phyloP scores from a whole-genome alignment of 352 stramenopile genomes.

The Phytophthora brassicae region DNA sequence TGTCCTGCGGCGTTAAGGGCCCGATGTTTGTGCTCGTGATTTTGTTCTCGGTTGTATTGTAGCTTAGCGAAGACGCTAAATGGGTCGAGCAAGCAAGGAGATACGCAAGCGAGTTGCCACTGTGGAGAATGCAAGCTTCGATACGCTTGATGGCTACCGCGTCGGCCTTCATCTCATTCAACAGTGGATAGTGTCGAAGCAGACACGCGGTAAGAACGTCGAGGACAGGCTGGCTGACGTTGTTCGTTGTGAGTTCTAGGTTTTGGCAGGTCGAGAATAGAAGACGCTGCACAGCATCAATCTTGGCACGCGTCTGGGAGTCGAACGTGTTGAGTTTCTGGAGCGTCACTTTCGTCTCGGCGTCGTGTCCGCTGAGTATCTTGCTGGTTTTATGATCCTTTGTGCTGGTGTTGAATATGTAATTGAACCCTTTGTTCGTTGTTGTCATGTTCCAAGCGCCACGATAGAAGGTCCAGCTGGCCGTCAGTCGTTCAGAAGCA shows the following conservation, averaged over 20 bases:
- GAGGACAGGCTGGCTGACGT: conserved; percentile 8
- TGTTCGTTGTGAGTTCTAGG: conserved; percentile 5
- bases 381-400: too few species aligned
- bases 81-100: conserved; percentile 5
- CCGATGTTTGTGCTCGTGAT: background rate
- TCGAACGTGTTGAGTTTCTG: too few species aligned
- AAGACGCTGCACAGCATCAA: too few species aligned
- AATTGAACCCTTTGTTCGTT: too few species aligned
- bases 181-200: conserved; percentile 11
- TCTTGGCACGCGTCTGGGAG: too few species aligned
- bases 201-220: conserved; percentile 14
- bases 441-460: too few species aligned
- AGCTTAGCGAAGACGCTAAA: background rate
- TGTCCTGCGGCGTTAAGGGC: background rate
- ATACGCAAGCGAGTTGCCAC: conserved; percentile 5
- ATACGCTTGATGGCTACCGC: conserved; percentile 1
- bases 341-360: too few species aligned
- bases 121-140: background rate
- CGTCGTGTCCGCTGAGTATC: too few species aligned
- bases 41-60: background rate
- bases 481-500: too few species aligned
- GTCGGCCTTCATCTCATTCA: conserved; percentile 9
- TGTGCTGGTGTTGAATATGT: too few species aligned
- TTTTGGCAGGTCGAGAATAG: conserved; percentile 7
- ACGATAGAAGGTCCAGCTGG: too few species aligned